Evolutionary conservation across 805 yeast genomes (phyloP), one percentile per base, ranked within the genome.

Genomic region (Monosporozyma aquatica): DNA sequence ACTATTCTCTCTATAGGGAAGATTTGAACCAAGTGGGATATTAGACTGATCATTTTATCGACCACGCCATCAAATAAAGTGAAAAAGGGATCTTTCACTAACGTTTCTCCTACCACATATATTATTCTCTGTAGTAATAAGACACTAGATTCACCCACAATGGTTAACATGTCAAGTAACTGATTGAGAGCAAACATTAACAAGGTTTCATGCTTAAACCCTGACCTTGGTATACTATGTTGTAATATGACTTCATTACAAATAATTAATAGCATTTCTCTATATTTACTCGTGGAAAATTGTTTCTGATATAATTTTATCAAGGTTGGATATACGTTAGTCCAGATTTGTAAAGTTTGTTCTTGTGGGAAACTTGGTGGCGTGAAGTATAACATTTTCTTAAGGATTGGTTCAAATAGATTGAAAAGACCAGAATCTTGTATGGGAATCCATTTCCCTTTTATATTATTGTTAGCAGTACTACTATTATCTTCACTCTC

Each of bases 1-100:
- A 30, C 23, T 6, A 58, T 34, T 28, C 64, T 48, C 26, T 50
- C 58, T 1, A 24, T 11, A 3, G 60, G 54, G 21, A 50, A 47
- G 1, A 33, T 39, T 4, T 28, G 13, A 6, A 55, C 37, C 15
- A 53, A 14, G 2, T 8, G 18, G 2, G 33, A 17, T 1, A 61
- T 20, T 4, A 53, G 14, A 3, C 42, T 32, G 2, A 56, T 26
- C 2, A 50, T 46, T 14, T 47, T 36, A n/a, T 46, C 38, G 7
- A 55, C 25, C 4, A 59, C 28, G 13, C 37, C 37, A 13, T 29
- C 43, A 22, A 49, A 49, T 10, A 52, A 38, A 6, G 63, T 53
- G 23, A 58, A 46, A 39, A 51, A 58, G 8, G 63, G 58, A 44
- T 56, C 56, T 38, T 51, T 48, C 2, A 61, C 48, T 13, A 57